Evolutionary conservation across 306 rosid species (phyloP), one percentile per base, ranked within the genome.

Genomic region (Glycine soja): DNA sequence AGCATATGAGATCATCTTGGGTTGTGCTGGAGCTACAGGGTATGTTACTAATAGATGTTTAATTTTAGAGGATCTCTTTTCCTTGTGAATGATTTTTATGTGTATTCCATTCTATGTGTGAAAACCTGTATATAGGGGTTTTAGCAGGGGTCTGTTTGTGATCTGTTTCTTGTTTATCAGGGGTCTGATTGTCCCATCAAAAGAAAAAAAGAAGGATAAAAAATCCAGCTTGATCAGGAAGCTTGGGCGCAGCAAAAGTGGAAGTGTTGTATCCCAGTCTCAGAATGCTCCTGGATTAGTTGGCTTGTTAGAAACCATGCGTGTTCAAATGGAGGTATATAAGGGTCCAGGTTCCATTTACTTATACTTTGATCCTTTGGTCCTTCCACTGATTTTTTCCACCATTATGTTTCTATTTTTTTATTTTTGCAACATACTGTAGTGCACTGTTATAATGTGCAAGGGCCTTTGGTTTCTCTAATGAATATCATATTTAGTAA

Each of bases 21-120:
- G 94, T 66, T 93, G 99, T 88, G 99, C 99, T 81, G 99, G 99
- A 77, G 97, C 99, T 74, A 86, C 92, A 65, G 98, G 99, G 99
- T 95, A 90, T 65, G 82, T 54, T 81, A 34, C 63, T 70, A 38
- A 77, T 62, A 65, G 69, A 70, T 78, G 45, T 80, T 63, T 80
- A 16, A 50, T 65, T 69, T 50, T 67, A 58, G 57, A 48, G 51
- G 62, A 51, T 79, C 18, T 61, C 70, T 81, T 81, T 76, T 42
- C 71, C 53, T 57, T 47, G 46, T 85, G 61, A 67, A 52, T 59
- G 8, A 52, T 19, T 40, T 68, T 12, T 15, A 53, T 70, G 59
- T 66, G 15, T 69, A 40, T 79, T 86, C 32, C 72, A 53, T 82
- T 75, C 59, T 45, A 6, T 56, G 19, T 53, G 57, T 62, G 10